Base-by-base conservation (phyloP, 805 yeast species). In the Barnettozyma pratensis region DNA sequence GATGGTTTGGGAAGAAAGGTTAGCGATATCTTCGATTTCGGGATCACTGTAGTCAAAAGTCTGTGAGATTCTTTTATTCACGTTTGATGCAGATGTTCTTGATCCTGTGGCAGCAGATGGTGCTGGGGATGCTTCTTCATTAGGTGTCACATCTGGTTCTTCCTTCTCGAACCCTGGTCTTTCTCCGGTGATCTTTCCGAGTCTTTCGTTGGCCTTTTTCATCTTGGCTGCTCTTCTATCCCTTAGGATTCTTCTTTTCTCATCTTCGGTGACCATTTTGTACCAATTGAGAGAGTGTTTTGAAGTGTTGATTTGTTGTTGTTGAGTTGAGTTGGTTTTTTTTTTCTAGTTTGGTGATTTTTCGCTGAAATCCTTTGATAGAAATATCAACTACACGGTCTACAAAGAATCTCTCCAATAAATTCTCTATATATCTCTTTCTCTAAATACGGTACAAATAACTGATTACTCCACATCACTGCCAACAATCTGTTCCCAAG, bases 401-500 rank as follows among this genome's bases (percentile, higher is more conserved):
- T 19, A 19, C 19, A 19, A 19, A 3, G 11, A 31, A 31, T 31
- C 34, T 8, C 34, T 31, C 8, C 8, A 31, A 8, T 3, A 8
- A 31, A 31, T 11, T 11, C 35, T 14, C 29, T 28, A 6, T 40
- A 28, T 37, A 11, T 14, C 19, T 29, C 12, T 12, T 29, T n/a
- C 26, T 29, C 36, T 14, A 8, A 31, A 31, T 31, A 8, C 34
- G 11, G 11, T 3, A 8, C 8, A 31, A 8, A 8, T 11, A 31
- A 8, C 34, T 31, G 11, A 6, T 35, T 37, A 56, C 41, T 58
- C 52, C 37, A 54, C 48, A 58, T 85, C 88, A 50, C 73, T 67
- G 29, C 92, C 92, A 38, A 87, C 72, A 44, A 89, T 82, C 63
- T 88, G 80, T 65, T 74, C 72, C 98, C 98, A 92, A 3, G 89